A percentile compares a stretch with the other conserved stretches of the same genome.
Conservation (phyloP, 768 basidiomycete species). For the Pleurotus tuoliensis region DNA sequence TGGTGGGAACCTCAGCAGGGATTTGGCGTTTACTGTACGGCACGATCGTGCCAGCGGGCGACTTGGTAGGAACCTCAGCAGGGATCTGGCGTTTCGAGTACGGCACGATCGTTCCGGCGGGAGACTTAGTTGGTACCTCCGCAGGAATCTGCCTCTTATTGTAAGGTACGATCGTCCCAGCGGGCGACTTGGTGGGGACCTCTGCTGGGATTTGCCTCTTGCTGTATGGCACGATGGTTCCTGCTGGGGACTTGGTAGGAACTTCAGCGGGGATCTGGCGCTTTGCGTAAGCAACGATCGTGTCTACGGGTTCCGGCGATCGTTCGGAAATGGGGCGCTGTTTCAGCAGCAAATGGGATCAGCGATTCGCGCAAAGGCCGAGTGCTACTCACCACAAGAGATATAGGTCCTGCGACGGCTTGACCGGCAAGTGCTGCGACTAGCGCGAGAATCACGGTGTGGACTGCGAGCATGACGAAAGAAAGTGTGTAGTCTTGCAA, state of each 20-base stretch:
- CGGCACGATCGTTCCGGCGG: constrained; percentile 20
- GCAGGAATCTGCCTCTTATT: constrained; percentile 25
- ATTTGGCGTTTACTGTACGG: constrained; percentile 22
- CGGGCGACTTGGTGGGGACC: constrained; percentile 17
- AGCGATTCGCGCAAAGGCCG: constrained; percentile 12
- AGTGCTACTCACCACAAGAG: constrained; percentile 31
- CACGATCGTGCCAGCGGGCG: constrained; percentile 19
- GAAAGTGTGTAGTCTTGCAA: background rate
- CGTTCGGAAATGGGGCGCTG: constrained; percentile 23
- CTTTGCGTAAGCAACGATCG: constrained; percentile 40
- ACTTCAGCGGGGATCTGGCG: constrained; percentile 28
- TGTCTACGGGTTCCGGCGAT: constrained; percentile 30
- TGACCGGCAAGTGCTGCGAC: constrained; percentile 41
- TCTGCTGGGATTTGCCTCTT: constrained; percentile 21
- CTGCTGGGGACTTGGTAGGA: constrained; percentile 22
- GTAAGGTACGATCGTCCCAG: constrained; percentile 21
- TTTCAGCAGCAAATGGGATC: background rate
- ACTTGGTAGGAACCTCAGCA: constrained; percentile 19
- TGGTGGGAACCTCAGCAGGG: constrained; percentile 26
- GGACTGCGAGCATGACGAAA: constrained; percentile 37
- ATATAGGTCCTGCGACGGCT: constrained; percentile 38
- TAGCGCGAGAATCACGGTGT: constrained; percentile 34
- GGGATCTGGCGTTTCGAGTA: constrained; percentile 21
- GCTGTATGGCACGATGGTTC: constrained; percentile 21
- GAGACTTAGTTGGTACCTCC: constrained; percentile 18